phyloP scores from a whole-genome alignment of 2,329 filamentous ascomycete genomes.

The Aureobasidium vineae region DNA sequence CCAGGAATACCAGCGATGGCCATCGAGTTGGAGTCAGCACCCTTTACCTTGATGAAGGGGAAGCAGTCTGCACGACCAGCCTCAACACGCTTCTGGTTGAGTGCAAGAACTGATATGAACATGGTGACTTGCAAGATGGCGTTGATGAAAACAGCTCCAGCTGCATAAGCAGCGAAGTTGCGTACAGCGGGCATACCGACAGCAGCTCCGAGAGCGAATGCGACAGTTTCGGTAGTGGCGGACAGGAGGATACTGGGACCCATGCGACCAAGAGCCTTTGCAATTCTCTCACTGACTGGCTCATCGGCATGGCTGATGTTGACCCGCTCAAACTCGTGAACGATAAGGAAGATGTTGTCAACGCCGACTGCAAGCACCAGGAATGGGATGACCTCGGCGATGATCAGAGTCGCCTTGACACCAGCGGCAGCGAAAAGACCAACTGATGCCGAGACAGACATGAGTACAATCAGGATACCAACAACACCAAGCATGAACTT shows the following conservation, averaged over 20 bases:
- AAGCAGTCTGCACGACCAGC: constrained; percentile 86
- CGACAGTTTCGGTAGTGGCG: constrained; percentile 88
- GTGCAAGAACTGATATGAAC: constrained; percentile 86
- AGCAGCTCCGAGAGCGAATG: constrained; percentile 87
- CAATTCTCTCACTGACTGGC: constrained; percentile 79
- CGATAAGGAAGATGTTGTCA: constrained; percentile 98
- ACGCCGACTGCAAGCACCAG: constrained; percentile 94
- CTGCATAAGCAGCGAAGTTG: constrained; percentile 96
- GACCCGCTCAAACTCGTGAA: constrained; percentile 95
- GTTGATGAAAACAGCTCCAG: constrained; percentile 95
- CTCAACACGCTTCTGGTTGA: constrained; percentile 91
- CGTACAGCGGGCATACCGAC: constrained; percentile 97
- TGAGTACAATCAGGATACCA: constrained; percentile 91
- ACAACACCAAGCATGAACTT: constrained; percentile 95
- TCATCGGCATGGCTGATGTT: constrained; percentile 90
- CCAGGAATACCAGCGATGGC: constrained; percentile 61
- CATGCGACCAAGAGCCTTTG: constrained; percentile 89
- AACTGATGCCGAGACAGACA: constrained; percentile 95
- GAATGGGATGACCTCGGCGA: constrained; percentile 97
- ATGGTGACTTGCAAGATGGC: constrained; percentile 95
- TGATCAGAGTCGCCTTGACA: constrained; percentile 94
- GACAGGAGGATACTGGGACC: constrained; percentile 95
- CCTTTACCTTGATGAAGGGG: constrained; percentile 79
- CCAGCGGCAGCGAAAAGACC: constrained; percentile 90
- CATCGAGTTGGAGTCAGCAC: constrained; percentile 65